Evolutionary conservation across 2,329 filamentous ascomycete species (phyloP).

Genomic region (Zymoseptoria tritici): DNA sequence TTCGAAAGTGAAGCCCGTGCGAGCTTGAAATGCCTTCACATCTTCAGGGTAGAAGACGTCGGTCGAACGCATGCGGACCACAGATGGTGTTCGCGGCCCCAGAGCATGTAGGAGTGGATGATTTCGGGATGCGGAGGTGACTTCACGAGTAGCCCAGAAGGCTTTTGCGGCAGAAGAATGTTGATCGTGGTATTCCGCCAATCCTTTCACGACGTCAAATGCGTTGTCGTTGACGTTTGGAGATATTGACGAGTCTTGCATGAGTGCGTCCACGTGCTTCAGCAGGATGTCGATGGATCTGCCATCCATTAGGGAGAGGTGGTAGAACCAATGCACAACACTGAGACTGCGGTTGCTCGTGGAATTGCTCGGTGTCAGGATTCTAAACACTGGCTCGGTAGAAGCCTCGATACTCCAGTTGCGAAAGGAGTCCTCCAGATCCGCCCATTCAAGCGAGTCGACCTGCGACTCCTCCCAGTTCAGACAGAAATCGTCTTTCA

Average conservation of each 20-base stretch:
- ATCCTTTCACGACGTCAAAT: neutral
- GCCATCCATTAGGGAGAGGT: constrained; percentile 2
- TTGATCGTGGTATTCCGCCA: neutral
- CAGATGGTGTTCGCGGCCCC: neutral
- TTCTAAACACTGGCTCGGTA: constrained; percentile 1
- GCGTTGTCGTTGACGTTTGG: neutral
- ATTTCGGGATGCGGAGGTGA: neutral
- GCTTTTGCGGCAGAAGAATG: neutral
- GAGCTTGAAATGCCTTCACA: constrained; percentile 1
- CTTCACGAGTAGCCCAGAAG: constrained; percentile 1
- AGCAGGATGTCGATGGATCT: constrained; percentile 1
- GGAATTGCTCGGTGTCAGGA: neutral
- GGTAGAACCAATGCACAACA: constrained; percentile 4
- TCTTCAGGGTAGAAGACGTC: constrained; percentile 2
- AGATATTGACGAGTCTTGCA: neutral
- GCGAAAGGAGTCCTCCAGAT: constrained; percentile 1
- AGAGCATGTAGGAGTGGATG: neutral
- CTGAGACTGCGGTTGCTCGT: neutral
- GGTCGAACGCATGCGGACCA: constrained; percentile 1
- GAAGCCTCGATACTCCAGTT: constrained; percentile 3
- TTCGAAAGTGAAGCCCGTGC: constrained; percentile 2
- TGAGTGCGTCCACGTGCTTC: neutral
- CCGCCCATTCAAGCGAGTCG: neutral
- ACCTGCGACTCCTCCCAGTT: constrained; percentile 1
- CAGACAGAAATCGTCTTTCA: neutral